phyloP scores from a whole-genome alignment of 192 early-diverging fungal species.

The Coemansia sp. region DNA sequence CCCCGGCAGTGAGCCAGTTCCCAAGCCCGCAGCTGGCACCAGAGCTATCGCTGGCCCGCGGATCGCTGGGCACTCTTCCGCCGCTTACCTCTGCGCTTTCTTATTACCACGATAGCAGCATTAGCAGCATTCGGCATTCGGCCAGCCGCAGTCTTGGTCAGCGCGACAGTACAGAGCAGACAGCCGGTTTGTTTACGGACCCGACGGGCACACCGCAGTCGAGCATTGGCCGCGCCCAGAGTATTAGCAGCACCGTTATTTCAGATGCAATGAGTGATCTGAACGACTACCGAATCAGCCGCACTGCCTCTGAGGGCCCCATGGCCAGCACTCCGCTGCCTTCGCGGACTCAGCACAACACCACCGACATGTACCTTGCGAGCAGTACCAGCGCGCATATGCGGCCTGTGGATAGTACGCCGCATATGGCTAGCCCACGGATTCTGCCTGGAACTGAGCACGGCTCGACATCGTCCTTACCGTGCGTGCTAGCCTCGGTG shows the following conservation, averaged over 20 bases:
- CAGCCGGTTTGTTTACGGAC: not conserved
- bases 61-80: conserved; percentile 17
- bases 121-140: not conserved
- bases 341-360: conserved; percentile 11
- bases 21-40: conserved; percentile 49
- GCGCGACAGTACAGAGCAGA: not conserved
- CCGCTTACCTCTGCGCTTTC: conserved; percentile 41
- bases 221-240: conserved; percentile 8
- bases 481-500: conserved; percentile 21
- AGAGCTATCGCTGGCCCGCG: conserved; percentile 23
- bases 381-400: conserved; percentile 5
- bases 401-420: conserved; percentile 14
- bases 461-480: conserved; percentile 43
- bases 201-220: conserved; percentile 7
- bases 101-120: conserved; percentile 14
- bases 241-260: conserved; percentile 7
- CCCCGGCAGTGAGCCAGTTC: conserved; percentile 48
- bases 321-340: not conserved
- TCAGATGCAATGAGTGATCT: conserved; percentile 14
- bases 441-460: conserved; percentile 30
- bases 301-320: conserved; percentile 22
- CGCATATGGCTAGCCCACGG: conserved; percentile 35
- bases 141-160: conserved; percentile 2
- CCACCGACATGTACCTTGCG: conserved; percentile 8
- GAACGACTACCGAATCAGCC: conserved; percentile 29